Base-by-base conservation (phyloP, 2,329 filamentous ascomycete genomes). In the Metarhizium brunneum region DNA sequence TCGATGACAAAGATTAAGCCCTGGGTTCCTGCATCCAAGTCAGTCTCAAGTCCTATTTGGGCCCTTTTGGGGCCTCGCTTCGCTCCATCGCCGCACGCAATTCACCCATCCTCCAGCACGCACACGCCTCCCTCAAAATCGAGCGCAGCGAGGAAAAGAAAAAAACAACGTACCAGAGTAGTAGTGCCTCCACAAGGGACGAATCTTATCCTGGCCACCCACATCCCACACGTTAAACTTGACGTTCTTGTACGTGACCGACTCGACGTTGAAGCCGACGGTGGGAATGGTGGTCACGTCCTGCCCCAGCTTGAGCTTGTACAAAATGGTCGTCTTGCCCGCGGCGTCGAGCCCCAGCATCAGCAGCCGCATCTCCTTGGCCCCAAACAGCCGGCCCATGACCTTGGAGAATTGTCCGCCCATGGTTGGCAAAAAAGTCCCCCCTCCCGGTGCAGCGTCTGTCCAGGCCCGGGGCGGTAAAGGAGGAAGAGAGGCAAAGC, bases 141-240 rank as follows among this genome's bases (percentile, higher is more conserved):
- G 25, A n/a, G 6, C 20, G 25, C 29, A 47, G 32, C 14, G 40
- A 43, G 40, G 25, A 40, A 5, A 35, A 25, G 11, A 18, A 14
- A 43, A 11, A 16, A 25, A 18, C 2, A 29, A 68, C 81, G 67
- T 72, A 85, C 86, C 87, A 64, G 85, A 88, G 71, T 95, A 97
- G 79, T 97, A 97, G 79, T 97, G 92, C 75, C 92, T 86, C 92
- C 92, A 97, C 59, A 97, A 79, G 60, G 92, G 92, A 63, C 92
- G 84, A 69, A 97, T 97, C 86, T 97, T 97, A 82, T 97, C 92
- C 80, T 97, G 92, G 62, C 92, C 92, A 74, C 92, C 92, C 58
- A 97, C 92, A 78, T 97, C 92, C 92, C 92, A 97, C 61, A 97
- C 92, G 68, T 95, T 97, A 80, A 97, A 97, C 76, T 96, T 95